Conservation (phyloP, 306 rosid species). For the cucumber (Cucumis sativus) region Cucumber_9930_V3 NC_026659.2:3182501-3183000, state of each 20-base stretch:
- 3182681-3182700: not conserved
- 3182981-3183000: not conserved
- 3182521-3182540: not conserved
- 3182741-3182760: not conserved
- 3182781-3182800: not conserved
- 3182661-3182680: conserved; percentile 13
- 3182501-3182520: not conserved
- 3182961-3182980: not conserved
- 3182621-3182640: not conserved
- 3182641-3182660: conserved; percentile 29
- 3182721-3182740: not conserved
- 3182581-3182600: not conserved
- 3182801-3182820: not conserved
- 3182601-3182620: conserved; percentile 16
- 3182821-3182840: not conserved
- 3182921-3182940: not conserved
- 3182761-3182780: not conserved
- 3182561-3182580: not conserved
- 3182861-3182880: not conserved
- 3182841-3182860: not conserved
- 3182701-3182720: not conserved
- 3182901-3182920: not conserved
- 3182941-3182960: conserved; percentile 1
- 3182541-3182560: not conserved
- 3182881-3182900: not conserved